Base-by-base conservation (phyloP, 2,329 filamentous ascomycete genomes). In the Podosphaera leucotricha region DNA sequence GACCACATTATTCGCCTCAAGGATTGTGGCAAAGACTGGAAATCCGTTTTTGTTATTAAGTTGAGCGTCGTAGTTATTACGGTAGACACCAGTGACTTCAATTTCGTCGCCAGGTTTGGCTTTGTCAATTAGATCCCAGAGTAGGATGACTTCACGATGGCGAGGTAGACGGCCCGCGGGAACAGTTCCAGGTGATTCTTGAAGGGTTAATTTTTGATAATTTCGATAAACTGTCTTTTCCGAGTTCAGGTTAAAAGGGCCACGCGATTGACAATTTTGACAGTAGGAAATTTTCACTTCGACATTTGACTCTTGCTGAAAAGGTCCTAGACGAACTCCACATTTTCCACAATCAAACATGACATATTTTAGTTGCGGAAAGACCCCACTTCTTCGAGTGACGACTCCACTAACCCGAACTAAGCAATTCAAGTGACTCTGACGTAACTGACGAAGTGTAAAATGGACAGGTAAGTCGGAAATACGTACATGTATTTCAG, bases 11-110 rank as follows among this genome's bases (percentile, higher is more conserved):
- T 98, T 98, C 21, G 92, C 92, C 61, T 98, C 90, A 3, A 98
- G 71, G 47, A 98, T 90, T 0, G 90, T 98, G 3, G 90, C 87
- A 61, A 98, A 98, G 30, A 98, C 90, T 0, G 90, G 90, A 64
- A 98, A 95, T 3, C 90, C 90, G 57, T 95, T 98, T 57, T 90
- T 87, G 65, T 94, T 95, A 65, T 98, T 98, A 44, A 98, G 71
- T 54, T 92, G 84, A 2, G 90, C 86, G 59, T 95, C 87, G 57
- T 94, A 98, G 64, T 92, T 95, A 67, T 98, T 98, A 54, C 85
- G 79, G 64, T 98, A 98, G 53, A 93, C 82, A 50, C 90, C 90
- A 6, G 86, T 95, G 8, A 98, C 77, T 57, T 98, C 90, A 46
- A 98, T 86, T 59, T 98, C 92, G 61, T 98, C 90, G 45, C 90